These are phyloP conservation scores for Spathaspora sp. DNA, from an alignment of 1,139 yeast genomes.

Conservation along the genomic window DNA sequence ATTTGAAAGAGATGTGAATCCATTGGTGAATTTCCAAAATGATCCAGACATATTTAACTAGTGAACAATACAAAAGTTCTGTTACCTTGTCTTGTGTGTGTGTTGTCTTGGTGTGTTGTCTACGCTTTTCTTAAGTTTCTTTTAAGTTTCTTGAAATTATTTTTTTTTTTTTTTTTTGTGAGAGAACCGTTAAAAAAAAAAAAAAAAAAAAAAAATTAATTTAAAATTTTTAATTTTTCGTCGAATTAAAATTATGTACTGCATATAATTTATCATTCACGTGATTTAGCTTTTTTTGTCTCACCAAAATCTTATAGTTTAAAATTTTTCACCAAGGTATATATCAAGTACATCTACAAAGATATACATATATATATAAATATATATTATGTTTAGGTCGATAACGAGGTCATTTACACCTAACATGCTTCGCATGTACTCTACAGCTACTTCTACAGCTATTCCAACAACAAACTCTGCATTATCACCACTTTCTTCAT, in stretches of 20 bases:
- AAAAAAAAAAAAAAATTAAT: background rate
- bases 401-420: background rate
- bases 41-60: conserved; percentile 83
- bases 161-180: background rate
- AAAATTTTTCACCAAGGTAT: too few relatives aligned
- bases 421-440: background rate
- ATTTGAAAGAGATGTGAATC: conserved; percentile 73
- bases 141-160: background rate
- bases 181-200: background rate
- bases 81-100: background rate
- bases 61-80: too few relatives aligned
- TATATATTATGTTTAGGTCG: background rate
- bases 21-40: conserved; percentile 91
- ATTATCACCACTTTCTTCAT: conserved; percentile 24
- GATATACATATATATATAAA: too few relatives aligned
- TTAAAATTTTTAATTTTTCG: too few relatives aligned
- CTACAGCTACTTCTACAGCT: too few relatives aligned
- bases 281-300: too few relatives aligned
- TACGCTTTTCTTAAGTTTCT: background rate
- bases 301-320: too few relatives aligned
- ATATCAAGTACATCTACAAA: too few relatives aligned
- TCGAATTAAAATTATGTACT: background rate
- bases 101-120: background rate
- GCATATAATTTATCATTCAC: background rate
- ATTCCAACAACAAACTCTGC: too few relatives aligned